Base-by-base conservation (phyloP, 2,329 filamentous ascomycete genomes). In the Aspergillus niger region DNA sequence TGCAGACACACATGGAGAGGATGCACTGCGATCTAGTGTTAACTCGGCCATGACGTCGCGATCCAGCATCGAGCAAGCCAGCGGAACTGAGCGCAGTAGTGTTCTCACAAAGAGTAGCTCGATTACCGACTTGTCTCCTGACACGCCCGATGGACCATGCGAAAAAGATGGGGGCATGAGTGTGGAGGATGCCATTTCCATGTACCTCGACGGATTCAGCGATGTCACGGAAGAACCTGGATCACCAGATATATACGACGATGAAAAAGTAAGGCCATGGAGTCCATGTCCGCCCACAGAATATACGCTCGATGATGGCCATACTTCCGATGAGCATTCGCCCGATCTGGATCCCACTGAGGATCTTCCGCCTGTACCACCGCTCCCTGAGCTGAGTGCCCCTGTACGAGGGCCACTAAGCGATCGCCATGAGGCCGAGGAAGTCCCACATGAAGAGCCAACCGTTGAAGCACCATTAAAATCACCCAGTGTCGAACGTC, bases 71-170 rank as follows among this genome's bases (percentile, higher is more conserved):
- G 76, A 84, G 54, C 83, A 84, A 47, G 71, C 80, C 6, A 85
- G 83, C 63, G 84, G 84, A n/a, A 96, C 91, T 1, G 91, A 94
- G 71, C 85, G 91, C 63, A 96, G 91, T 74, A 97, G 92, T 71
- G 83, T 95, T 53, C 75, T 89, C 65, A 95, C 92, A 3, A 92
- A 91, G 67, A 86, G 87, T 62, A 96, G 90, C 79, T 92, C 90
- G 1, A 82, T 88, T 56, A 89, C 82, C 79, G 78, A 95, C 81
- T 63, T 77, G 38, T 79, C 76, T 11, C 77, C 76, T 3, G 75
- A 83, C 82, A 75, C 92, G 57, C 89, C 91, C 76, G 87, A 85
- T 70, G 87, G 88, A 80, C 90, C 89, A 68, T 80, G 77, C 58
- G 83, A 83, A 4, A 71, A 76, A 64, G 80, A 82, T 47, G 78